Evolutionary conservation across 2,329 filamentous ascomycete genomes (phyloP).

Genomic region (Fusarium sp.): DNA sequence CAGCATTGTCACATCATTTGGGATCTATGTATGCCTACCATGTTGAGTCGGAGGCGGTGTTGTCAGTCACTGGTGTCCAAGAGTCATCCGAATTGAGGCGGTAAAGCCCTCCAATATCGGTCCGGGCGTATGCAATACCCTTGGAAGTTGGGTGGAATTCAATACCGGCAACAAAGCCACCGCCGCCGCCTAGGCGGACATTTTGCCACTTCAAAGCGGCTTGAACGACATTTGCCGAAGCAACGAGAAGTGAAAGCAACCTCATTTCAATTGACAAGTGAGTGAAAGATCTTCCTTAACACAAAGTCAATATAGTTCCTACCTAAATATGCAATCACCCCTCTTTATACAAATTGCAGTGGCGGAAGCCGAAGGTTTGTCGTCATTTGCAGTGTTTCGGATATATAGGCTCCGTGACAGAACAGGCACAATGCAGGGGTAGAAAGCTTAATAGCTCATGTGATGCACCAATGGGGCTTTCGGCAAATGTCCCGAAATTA

Average conservation of each 20-base stretch:
- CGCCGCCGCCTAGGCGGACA: slow-evolving; percentile 37
- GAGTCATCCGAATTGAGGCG: slow-evolving; percentile 40
- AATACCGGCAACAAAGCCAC: slow-evolving; percentile 34
- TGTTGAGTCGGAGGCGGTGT: slow-evolving; percentile 19
- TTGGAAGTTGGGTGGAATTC: slow-evolving; percentile 40
- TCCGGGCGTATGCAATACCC: slow-evolving; percentile 36
- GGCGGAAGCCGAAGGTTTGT: background rate
- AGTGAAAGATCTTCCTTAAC: background rate
- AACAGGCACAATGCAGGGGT: background rate
- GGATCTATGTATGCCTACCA: slow-evolving; percentile 9
- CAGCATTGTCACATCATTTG: background rate
- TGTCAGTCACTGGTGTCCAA: slow-evolving; percentile 37
- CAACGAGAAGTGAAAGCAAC: slow-evolving; percentile 19
- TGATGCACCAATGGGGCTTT: background rate
- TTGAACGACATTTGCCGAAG: slow-evolving; percentile 14
- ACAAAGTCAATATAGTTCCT: background rate
- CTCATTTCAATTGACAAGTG: slow-evolving; percentile 11
- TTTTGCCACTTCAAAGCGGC: slow-evolving; percentile 39
- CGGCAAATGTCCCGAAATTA: background rate
- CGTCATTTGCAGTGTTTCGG: background rate
- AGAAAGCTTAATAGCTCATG: background rate
- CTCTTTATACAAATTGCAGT: background rate
- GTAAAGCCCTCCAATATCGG: slow-evolving; percentile 39
- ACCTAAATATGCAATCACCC: background rate
- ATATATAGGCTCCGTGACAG: background rate